These are phyloP conservation scores for Debaryomycetaceae sp. DNA, from an alignment of 1,139 yeast genomes.

Conservation along the genomic window DNA sequence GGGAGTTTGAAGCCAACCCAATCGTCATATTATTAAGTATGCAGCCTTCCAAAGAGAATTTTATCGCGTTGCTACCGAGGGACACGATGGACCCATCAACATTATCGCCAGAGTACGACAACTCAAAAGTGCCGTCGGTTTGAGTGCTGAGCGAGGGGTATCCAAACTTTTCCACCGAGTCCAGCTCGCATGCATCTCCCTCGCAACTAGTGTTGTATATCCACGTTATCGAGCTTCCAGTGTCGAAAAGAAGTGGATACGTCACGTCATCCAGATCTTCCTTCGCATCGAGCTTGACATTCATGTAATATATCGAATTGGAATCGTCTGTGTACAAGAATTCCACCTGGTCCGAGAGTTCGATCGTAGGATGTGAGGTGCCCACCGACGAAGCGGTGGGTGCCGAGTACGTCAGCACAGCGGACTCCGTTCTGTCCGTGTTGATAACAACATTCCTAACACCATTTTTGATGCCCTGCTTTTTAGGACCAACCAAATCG, in stretches of 20 bases:
- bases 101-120: slow-evolving; percentile 53
- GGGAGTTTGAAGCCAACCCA: slow-evolving; percentile 54
- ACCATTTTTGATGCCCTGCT: neutral
- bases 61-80: slow-evolving; percentile 17
- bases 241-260: slow-evolving; percentile 54
- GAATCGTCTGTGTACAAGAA: slow-evolving; percentile 23
- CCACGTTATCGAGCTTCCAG: slow-evolving; percentile 68
- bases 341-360: slow-evolving; percentile 17
- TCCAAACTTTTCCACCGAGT: slow-evolving; percentile 17
- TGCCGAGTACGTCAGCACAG: neutral
- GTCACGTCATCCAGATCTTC: slow-evolving; percentile 17
- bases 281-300: slow-evolving; percentile 10
- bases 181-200: slow-evolving; percentile 38
- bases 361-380: slow-evolving; percentile 18
- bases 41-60: slow-evolving; percentile 33
- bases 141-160: slow-evolving; percentile 14
- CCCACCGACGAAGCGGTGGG: slow-evolving; percentile 5
- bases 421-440: neutral
- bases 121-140: slow-evolving; percentile 28
- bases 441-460: neutral
- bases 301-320: slow-evolving; percentile 25
- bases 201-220: slow-evolving; percentile 53
- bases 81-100: slow-evolving; percentile 47
- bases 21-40: slow-evolving; percentile 41
- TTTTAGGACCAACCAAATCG: neutral